These are phyloP conservation scores for Blastobotrys proliferans DNA, from an alignment of 1,139 yeast genomes.

Conservation along the genomic window DNA sequence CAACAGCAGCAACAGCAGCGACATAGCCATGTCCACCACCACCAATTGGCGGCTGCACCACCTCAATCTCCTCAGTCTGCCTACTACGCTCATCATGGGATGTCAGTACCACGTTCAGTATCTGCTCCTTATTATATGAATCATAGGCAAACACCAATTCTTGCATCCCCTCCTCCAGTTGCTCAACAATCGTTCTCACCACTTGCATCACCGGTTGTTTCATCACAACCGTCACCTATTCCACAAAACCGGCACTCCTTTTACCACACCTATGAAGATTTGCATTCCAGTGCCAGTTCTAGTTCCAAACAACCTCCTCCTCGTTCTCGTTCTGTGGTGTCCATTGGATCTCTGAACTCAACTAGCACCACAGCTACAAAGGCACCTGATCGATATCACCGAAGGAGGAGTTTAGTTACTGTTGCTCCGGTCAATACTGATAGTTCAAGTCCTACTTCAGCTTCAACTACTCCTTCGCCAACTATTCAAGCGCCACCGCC, in stretches of 20 bases:
- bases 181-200: slow-evolving; percentile 7
- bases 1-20: slow-evolving; percentile 2
- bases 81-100: slow-evolving; percentile 1
- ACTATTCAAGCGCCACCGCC: slow-evolving; percentile 8
- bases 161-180: slow-evolving; percentile 1
- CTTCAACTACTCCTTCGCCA: slow-evolving; percentile 14
- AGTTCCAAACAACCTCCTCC: not conserved
- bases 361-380: slow-evolving; percentile 3
- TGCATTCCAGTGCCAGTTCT: not conserved
- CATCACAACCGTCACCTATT: slow-evolving; percentile 1
- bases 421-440: slow-evolving; percentile 14
- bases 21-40: not conserved
- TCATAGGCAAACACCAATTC: not conserved
- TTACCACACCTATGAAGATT: slow-evolving; percentile 7
- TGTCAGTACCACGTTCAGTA: slow-evolving; percentile 9
- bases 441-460: slow-evolving; percentile 14
- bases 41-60: no score
- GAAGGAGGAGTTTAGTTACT: slow-evolving; percentile 22
- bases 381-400: slow-evolving; percentile 32
- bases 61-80: slow-evolving; percentile 5
- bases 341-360: slow-evolving; percentile 1
- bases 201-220: slow-evolving; percentile 7
- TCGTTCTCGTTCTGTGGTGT: slow-evolving; percentile 6
- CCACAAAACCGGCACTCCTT: slow-evolving; percentile 7
- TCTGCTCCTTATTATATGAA: slow-evolving; percentile 6